Conservation (phyloP, 1,284 basidiomycete species). For the Sphagnurus paluster region DNA sequence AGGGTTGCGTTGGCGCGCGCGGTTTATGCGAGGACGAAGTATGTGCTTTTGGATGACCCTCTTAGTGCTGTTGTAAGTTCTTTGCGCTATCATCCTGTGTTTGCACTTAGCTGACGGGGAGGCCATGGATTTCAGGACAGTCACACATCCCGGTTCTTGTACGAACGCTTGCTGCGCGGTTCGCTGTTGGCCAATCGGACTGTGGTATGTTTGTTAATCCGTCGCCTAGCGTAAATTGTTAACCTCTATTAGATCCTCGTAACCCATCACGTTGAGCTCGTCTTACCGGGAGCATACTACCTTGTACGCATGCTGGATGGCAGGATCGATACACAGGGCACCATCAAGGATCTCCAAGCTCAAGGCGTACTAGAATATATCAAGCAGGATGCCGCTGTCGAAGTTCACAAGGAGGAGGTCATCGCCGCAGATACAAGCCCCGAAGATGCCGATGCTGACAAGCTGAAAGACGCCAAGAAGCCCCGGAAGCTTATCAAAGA, state of each 20-base stretch:
- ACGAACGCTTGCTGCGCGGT: slow-evolving; percentile 62
- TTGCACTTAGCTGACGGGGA: background rate
- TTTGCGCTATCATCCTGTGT: background rate
- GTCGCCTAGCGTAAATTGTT: background rate
- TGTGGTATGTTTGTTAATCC: slow-evolving; percentile 45
- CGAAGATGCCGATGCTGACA: slow-evolving; percentile 14
- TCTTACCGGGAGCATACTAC: slow-evolving; percentile 68
- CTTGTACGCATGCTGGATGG: slow-evolving; percentile 76
- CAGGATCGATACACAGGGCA: slow-evolving; percentile 68
- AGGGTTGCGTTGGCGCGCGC: slow-evolving; percentile 71
- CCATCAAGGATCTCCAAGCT: slow-evolving; percentile 55
- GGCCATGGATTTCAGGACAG: slow-evolving; percentile 51
- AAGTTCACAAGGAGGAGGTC: slow-evolving; percentile 33
- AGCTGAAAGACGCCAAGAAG: slow-evolving; percentile 43
- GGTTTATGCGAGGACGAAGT: slow-evolving; percentile 65
- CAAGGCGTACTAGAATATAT: slow-evolving; percentile 62
- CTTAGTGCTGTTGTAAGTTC: slow-evolving; percentile 64
- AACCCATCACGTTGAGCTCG: slow-evolving; percentile 76
- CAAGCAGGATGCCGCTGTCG: slow-evolving; percentile 42
- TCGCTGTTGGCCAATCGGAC: slow-evolving; percentile 67
- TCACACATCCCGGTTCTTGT: slow-evolving; percentile 71
- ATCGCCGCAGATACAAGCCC: slow-evolving; percentile 29
- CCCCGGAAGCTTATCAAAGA: slow-evolving; percentile 67
- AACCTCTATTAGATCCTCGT: slow-evolving; percentile 52
- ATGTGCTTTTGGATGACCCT: slow-evolving; percentile 71